These are phyloP conservation scores for Spirogloea muscicola DNA, from an alignment of 139 green algal genomes.

Conservation along the genomic window DNA sequence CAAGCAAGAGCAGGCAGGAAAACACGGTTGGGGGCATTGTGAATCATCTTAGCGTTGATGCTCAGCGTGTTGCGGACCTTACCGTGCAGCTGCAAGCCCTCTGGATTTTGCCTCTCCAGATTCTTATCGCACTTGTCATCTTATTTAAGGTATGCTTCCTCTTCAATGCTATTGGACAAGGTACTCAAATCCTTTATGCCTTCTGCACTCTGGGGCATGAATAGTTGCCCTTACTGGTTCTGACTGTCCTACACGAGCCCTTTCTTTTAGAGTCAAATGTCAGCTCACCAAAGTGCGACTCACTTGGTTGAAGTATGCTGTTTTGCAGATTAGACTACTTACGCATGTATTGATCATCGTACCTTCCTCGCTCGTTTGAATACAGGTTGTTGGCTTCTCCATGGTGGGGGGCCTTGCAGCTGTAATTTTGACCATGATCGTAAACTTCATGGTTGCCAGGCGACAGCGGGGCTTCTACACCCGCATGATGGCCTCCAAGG, in stretches of 20 bases:
- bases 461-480: not conserved
- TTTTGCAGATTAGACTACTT: not conserved
- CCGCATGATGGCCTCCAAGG: constrained; percentile 5
- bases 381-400: constrained; percentile 34
- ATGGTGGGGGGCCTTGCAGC: constrained; percentile 36
- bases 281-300: not conserved
- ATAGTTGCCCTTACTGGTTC: too few species aligned
- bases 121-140: constrained; percentile 34
- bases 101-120: constrained; percentile 37
- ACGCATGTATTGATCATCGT: not conserved
- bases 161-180: too few species aligned
- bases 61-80: constrained; percentile 27
- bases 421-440: constrained; percentile 19
- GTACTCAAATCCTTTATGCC: not conserved
- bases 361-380: not conserved
- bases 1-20: not conserved
- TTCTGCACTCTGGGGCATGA: not conserved
- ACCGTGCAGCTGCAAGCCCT: constrained; percentile 13
- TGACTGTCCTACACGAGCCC: too few species aligned
- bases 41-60: constrained; percentile 13
- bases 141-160: constrained; percentile 31
- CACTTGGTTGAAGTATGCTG: not conserved
- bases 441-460: constrained; percentile 26
- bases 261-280: too few species aligned
- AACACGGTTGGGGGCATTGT: constrained; percentile 1